These are phyloP conservation scores for Cutaneotrichosporon dermatis DNA, from an alignment of 1,284 basidiomycete species.

Conservation along the genomic window DNA sequence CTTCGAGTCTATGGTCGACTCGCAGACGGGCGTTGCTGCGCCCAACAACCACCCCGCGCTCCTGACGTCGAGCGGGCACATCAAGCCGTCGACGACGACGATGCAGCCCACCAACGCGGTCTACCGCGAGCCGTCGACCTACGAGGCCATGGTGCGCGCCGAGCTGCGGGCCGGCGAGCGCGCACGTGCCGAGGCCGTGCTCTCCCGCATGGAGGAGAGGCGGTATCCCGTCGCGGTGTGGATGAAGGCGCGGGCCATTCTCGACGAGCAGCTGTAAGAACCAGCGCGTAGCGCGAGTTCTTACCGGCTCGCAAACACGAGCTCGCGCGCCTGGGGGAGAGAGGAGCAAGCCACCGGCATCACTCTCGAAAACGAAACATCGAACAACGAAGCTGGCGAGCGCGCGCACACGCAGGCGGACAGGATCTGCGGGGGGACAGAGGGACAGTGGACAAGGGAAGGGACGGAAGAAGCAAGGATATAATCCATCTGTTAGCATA, in stretches of 20 bases:
- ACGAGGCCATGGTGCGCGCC: constrained; percentile 88
- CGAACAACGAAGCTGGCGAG: too few relatives aligned
- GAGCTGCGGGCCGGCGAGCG: constrained; percentile 76
- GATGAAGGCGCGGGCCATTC: constrained; percentile 32
- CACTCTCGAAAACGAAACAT: too few relatives aligned
- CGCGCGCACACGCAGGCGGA: too few relatives aligned
- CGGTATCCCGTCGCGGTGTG: constrained; percentile 45
- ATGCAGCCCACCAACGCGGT: constrained; percentile 51
- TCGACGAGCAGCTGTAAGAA: constrained; percentile 25
- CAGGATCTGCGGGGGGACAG: too few relatives aligned
- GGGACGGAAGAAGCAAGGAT: not conserved
- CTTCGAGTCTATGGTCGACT: constrained; percentile 85
- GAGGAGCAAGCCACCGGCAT: too few relatives aligned
- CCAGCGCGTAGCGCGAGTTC: too few relatives aligned
- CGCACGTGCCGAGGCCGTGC: constrained; percentile 57
- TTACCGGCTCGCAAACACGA: too few relatives aligned
- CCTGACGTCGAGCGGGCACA: constrained; percentile 48
- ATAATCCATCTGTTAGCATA: not conserved
- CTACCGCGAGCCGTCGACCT: constrained; percentile 75
- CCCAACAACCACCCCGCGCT: constrained; percentile 76
- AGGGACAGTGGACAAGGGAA: too few relatives aligned
- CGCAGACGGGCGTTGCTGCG: constrained; percentile 72
- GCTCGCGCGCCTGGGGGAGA: too few relatives aligned
- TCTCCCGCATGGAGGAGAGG: constrained; percentile 66
- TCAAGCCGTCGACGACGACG: constrained; percentile 51